Percentiles rank a stretch among this genome's conserved stretches.
These are phyloP conservation scores for Aphanocladium album DNA, from an alignment of 2,329 filamentous ascomycete species.

Conservation along the genomic window DNA sequence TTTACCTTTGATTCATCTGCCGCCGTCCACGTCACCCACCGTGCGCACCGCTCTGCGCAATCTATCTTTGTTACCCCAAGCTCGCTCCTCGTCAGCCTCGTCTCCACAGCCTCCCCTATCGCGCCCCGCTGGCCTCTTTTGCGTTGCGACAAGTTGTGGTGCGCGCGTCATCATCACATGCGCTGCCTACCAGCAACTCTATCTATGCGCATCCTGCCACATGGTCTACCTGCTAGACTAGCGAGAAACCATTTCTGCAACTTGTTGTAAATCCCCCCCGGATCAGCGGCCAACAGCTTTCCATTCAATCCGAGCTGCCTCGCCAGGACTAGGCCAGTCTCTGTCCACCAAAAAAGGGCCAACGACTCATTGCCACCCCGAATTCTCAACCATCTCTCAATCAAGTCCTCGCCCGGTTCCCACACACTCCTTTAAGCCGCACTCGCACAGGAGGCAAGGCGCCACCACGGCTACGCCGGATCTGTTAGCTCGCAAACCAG, in stretches of 20 bases:
- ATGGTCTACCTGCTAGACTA: neutral
- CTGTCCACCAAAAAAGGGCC: neutral
- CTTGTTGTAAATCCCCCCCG: neutral
- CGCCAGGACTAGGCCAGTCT: neutral
- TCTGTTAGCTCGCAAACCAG: neutral
- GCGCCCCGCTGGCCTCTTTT: constrained; percentile 5
- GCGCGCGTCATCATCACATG: constrained; percentile 13
- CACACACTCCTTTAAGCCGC: neutral
- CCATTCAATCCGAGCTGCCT: neutral
- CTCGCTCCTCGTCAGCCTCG: constrained; percentile 5
- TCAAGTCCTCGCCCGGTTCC: neutral
- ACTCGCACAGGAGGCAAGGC: neutral
- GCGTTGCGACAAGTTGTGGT: neutral
- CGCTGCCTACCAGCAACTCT: neutral
- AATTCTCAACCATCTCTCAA: neutral
- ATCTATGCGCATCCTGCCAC: neutral
- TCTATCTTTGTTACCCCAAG: neutral
- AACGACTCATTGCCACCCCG: neutral
- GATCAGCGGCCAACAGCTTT: neutral
- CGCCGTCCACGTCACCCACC: neutral
- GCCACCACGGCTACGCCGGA: constrained; percentile 6
- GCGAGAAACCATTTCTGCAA: neutral
- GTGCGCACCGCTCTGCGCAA: neutral
- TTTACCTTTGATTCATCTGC: neutral
- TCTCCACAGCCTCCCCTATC: constrained; percentile 11